Evolutionary conservation across 2,329 filamentous ascomycete genomes (phyloP).

Genomic region (Alternaria incomplexa): DNA sequence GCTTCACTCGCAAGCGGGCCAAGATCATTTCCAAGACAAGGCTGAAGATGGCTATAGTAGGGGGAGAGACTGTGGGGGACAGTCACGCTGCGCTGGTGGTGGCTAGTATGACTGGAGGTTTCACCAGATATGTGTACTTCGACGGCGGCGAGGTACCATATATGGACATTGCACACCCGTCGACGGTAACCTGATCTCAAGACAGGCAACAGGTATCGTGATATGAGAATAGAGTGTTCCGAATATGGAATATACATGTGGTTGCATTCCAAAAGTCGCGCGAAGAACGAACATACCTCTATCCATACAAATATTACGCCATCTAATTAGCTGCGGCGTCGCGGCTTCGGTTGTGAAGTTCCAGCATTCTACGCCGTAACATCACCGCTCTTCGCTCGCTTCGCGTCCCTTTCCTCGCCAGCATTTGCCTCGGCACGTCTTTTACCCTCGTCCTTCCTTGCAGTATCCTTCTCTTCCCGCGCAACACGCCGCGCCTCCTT

Average conservation of each 20-base stretch:
- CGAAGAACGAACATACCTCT: neutral
- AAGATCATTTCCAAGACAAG: neutral
- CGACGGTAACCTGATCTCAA: neutral
- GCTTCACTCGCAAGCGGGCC: neutral
- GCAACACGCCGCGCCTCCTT: conserved; percentile 58
- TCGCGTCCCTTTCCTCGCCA: conserved; percentile 40
- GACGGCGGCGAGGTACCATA: too few relatives aligned
- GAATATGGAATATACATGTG: neutral
- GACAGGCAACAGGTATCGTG: neutral
- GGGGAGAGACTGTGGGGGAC: neutral
- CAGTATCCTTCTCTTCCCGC: conserved; percentile 32
- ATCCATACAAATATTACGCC: neutral
- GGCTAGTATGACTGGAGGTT: neutral
- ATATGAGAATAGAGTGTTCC: too few relatives aligned
- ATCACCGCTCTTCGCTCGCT: conserved; percentile 39
- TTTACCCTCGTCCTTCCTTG: conserved; percentile 43
- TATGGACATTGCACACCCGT: too few relatives aligned
- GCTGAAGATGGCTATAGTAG: neutral
- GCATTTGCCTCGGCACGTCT: conserved; percentile 37
- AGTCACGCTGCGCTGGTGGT: neutral
- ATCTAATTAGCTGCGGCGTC: neutral
- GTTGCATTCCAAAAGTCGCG: neutral
- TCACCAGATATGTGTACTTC: too few relatives aligned
- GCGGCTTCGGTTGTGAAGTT: neutral
- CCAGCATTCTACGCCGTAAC: conserved; percentile 10